phyloP scores from a whole-genome alignment of 2,329 filamentous ascomycete genomes.

The Pochonia chlamydosporia region DNA sequence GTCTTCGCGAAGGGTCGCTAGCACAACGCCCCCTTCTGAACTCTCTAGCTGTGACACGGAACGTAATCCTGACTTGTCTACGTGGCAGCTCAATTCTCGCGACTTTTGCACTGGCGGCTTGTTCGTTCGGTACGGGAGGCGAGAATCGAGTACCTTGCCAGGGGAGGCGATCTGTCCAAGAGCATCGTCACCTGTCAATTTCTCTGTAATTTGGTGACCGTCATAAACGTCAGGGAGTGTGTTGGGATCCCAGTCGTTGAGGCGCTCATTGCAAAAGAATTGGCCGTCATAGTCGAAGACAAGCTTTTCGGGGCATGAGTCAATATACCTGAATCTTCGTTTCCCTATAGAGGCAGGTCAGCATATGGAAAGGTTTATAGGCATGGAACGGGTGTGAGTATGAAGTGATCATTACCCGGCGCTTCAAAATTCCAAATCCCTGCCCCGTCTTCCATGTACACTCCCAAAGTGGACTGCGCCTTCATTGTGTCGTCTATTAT shows the following conservation, averaged over 20 bases:
- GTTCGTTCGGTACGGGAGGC: no score
- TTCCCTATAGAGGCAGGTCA: neutral
- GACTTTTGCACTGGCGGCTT: no score
- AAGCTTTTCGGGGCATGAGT: neutral
- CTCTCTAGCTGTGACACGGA: no score
- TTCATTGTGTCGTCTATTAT: neutral
- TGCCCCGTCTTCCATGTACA: neutral
- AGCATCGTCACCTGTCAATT: neutral
- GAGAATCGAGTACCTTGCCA: no score
- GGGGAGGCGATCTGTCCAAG: no score
- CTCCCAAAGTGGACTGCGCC: neutral
- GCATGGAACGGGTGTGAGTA: neutral
- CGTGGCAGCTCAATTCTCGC: no score
- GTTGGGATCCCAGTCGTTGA: neutral
- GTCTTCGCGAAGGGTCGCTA: no score
- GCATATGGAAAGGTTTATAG: neutral
- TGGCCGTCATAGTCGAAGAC: neutral
- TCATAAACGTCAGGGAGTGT: neutral
- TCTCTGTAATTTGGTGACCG: neutral
- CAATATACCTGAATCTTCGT: neutral
- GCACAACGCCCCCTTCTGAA: no score
- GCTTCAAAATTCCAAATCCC: neutral
- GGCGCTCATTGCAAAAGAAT: no score
- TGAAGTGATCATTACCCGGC: neutral
- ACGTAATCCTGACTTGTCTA: no score